Evolutionary conservation across 768 basidiomycete genomes (phyloP).

Genomic region (Auriscalpium microsporum): DNA sequence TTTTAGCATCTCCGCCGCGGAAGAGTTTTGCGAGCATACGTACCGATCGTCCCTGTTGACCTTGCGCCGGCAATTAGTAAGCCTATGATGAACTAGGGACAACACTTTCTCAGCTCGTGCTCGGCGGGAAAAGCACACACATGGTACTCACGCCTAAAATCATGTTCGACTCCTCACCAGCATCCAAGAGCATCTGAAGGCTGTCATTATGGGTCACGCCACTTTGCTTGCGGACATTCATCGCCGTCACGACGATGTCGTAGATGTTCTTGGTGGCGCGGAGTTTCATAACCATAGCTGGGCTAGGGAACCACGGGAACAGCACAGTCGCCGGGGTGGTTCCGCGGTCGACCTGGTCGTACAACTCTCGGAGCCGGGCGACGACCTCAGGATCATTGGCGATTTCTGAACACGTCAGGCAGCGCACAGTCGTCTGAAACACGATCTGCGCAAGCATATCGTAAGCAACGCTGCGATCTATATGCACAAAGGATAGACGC

Average conservation of each 20-base stretch:
- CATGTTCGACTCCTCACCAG: constrained; percentile 56
- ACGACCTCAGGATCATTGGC: constrained; percentile 58
- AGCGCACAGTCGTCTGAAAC: constrained; percentile 67
- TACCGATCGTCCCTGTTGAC: constrained; percentile 68
- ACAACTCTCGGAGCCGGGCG: constrained; percentile 51
- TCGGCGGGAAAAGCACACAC: background rate
- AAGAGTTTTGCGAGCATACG: constrained; percentile 8
- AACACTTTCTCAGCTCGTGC: constrained; percentile 12
- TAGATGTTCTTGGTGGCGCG: constrained; percentile 72
- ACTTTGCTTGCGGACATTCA: constrained; percentile 48
- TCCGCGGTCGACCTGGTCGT: constrained; percentile 59
- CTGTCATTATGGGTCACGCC: constrained; percentile 55
- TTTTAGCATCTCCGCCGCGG: constrained; percentile 4
- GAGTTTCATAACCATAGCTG: constrained; percentile 62
- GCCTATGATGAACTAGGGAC: constrained; percentile 69
- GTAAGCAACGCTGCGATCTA: too few species aligned
- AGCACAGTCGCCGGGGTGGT: constrained; percentile 69
- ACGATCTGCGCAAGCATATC: constrained; percentile 30
- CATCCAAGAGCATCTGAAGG: constrained; percentile 66
- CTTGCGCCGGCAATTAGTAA: constrained; percentile 73
- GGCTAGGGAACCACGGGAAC: constrained; percentile 69
- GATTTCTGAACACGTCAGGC: constrained; percentile 59
- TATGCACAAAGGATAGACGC: constrained; percentile 15
- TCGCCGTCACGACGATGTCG: constrained; percentile 51
- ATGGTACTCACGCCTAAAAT: constrained; percentile 54